A percentile compares a stretch with the other conserved stretches of the same genome.
phyloP scores from a whole-genome alignment of 2,329 filamentous ascomycete species.

The Pseudopyricularia javanii region DNA sequence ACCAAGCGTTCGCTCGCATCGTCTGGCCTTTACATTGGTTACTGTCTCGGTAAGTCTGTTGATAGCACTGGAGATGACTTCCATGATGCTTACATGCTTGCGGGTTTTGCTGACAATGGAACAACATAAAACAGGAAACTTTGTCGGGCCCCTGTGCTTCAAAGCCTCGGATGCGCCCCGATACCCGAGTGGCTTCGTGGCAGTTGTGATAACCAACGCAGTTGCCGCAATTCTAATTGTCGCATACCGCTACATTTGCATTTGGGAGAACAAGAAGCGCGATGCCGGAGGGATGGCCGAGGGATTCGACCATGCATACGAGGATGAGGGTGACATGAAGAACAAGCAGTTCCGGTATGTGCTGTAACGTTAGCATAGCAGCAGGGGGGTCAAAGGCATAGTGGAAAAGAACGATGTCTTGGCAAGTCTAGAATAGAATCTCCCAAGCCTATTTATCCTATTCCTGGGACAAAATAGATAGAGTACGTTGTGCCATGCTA shows the following conservation, averaged over 20 bases:
- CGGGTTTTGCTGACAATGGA: neutral
- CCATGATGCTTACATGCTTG: neutral
- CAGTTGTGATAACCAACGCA: slow-evolving; percentile 19
- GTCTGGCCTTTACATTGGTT: slow-evolving; percentile 36
- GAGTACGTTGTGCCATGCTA: too few species aligned
- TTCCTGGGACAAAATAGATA: too few species aligned
- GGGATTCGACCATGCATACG: slow-evolving; percentile 37
- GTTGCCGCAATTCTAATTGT: slow-evolving; percentile 18
- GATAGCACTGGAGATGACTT: neutral
- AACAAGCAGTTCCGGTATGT: slow-evolving; percentile 22
- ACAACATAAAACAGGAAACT: slow-evolving; percentile 6
- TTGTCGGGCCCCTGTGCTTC: slow-evolving; percentile 25
- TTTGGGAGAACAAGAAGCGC: slow-evolving; percentile 27
- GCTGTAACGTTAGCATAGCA: too few species aligned
- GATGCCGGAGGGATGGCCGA: slow-evolving; percentile 29
- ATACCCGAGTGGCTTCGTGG: slow-evolving; percentile 25
- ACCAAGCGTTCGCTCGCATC: slow-evolving; percentile 35
- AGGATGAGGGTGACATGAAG: slow-evolving; percentile 32
- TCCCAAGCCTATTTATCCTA: too few species aligned
- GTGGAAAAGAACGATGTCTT: too few species aligned
- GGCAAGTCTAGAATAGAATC: too few species aligned
- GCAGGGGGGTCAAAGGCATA: too few species aligned
- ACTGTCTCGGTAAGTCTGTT: slow-evolving; percentile 27
- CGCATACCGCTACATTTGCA: slow-evolving; percentile 29
- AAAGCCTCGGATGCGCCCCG: slow-evolving; percentile 19